These are phyloP conservation scores for Wilhelminamyces savonicus DNA, from an alignment of 805 yeast species.

Conservation along the genomic window DNA sequence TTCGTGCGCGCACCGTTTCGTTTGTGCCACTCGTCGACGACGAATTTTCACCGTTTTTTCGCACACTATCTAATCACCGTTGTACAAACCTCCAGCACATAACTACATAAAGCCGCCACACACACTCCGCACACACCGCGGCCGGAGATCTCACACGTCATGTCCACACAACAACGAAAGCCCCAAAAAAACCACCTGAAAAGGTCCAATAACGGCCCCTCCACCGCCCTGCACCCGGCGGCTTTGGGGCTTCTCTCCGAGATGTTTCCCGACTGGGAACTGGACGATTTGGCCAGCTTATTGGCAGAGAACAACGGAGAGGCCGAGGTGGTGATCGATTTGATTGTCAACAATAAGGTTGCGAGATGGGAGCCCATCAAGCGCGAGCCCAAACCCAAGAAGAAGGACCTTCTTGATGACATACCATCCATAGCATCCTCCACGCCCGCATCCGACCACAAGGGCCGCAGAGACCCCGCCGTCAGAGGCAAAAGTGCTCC, in stretches of 20 bases:
- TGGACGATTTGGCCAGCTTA: slow-evolving; percentile 72
- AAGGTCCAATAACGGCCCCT: slow-evolving; percentile 26
- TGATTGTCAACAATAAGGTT: slow-evolving; percentile 86
- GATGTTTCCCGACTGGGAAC: slow-evolving; percentile 92
- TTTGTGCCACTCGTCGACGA: too few relatives aligned
- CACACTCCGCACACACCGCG: too few relatives aligned
- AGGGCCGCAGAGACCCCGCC: slow-evolving; percentile 6
- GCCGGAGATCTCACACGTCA: slow-evolving; percentile 4
- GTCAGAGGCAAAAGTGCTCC: slow-evolving; percentile 7
- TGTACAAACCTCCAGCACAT: too few relatives aligned
- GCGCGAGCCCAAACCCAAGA: slow-evolving; percentile 50
- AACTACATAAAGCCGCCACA: too few relatives aligned
- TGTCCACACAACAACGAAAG: slow-evolving; percentile 31
- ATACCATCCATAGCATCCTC: slow-evolving; percentile 4
- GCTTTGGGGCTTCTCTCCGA: slow-evolving; percentile 61
- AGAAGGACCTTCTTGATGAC: slow-evolving; percentile 23
- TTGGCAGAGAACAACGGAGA: slow-evolving; percentile 69
- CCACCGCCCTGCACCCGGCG: slow-evolving; percentile 8
- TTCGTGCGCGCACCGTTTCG: too few relatives aligned
- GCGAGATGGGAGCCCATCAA: slow-evolving; percentile 92
- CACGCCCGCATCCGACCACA: slow-evolving; percentile 4
- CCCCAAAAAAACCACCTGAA: slow-evolving; percentile 42
- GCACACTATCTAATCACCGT: too few relatives aligned
- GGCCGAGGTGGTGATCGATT: slow-evolving; percentile 73
- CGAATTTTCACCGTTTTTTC: too few relatives aligned